Conservation (phyloP, 345 rosid species). For the Eucalyptus leucophloia region DNA sequence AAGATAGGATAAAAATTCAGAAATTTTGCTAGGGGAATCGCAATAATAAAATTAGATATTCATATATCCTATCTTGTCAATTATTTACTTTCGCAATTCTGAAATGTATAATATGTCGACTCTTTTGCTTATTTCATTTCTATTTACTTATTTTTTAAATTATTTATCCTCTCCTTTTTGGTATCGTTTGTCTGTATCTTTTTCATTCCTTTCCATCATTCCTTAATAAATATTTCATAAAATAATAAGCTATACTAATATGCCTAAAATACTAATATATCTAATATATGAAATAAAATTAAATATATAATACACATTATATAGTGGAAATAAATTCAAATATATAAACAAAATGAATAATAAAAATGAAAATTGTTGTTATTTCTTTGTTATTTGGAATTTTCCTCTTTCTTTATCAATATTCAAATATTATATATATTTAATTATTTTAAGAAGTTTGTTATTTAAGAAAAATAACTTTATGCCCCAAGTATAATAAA, state of each 20-base stretch:
- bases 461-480: not conserved
- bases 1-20: no score
- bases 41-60: no score
- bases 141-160: not conserved
- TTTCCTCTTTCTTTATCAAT: not conserved
- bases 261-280: not conserved
- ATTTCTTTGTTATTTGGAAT: not conserved
- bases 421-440: not conserved
- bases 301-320: not conserved
- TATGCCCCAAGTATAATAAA: not conserved
- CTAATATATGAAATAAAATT: not conserved
- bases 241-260: not conserved
- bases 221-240: not conserved
- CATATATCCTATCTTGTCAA: no score
- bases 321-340: not conserved
- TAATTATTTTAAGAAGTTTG: not conserved
- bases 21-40: no score
- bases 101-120: fast-evolving
- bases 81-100: not conserved
- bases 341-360: not conserved
- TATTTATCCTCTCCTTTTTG: not conserved
- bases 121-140: not conserved
- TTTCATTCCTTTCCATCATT: not conserved
- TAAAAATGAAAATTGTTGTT: not conserved
- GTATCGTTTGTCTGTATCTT: not conserved